These are phyloP conservation scores for Ustilago curta DNA, from an alignment of 1,284 basidiomycete species.

Conservation along the genomic window DNA sequence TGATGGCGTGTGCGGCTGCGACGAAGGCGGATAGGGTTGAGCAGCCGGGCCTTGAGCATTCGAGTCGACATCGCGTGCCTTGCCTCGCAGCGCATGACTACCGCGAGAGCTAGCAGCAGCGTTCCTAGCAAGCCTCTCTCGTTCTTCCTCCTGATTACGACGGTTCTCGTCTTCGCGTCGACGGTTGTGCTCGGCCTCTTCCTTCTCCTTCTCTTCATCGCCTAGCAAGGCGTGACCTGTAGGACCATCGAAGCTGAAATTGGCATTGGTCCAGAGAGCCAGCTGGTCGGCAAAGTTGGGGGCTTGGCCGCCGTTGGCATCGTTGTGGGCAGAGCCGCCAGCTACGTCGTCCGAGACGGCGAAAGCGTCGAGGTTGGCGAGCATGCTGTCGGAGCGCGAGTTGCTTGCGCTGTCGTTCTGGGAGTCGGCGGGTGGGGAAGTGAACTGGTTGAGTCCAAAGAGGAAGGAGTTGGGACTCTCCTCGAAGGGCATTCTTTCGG, in stretches of 20 bases:
- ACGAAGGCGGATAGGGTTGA: slow-evolving; percentile 30
- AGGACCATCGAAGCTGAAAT: slow-evolving; percentile 68
- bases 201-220: slow-evolving; percentile 68
- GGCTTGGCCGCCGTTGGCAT: slow-evolving; percentile 33
- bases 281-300: slow-evolving; percentile 67
- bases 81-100: slow-evolving; percentile 45
- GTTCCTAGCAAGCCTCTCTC: slow-evolving; percentile 48
- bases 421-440: slow-evolving; percentile 43
- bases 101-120: slow-evolving; percentile 51
- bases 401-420: slow-evolving; percentile 37
- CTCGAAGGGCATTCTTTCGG: slow-evolving; percentile 51
- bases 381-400: slow-evolving; percentile 47
- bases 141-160: slow-evolving; percentile 55
- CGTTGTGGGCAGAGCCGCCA: slow-evolving; percentile 30
- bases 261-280: slow-evolving; percentile 68
- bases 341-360: slow-evolving; percentile 40
- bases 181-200: slow-evolving; percentile 57
- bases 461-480: slow-evolving; percentile 62
- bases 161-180: slow-evolving; percentile 54
- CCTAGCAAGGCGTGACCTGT: slow-evolving; percentile 67
- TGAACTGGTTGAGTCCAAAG: slow-evolving; percentile 63
- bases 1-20: slow-evolving; percentile 25
- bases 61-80: slow-evolving; percentile 41
- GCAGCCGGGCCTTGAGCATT: slow-evolving; percentile 18
- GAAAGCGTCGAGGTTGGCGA: slow-evolving; percentile 54